Base-by-base conservation (phyloP, 179 eudicot species). In the Patellifolia procumbens region DNA sequence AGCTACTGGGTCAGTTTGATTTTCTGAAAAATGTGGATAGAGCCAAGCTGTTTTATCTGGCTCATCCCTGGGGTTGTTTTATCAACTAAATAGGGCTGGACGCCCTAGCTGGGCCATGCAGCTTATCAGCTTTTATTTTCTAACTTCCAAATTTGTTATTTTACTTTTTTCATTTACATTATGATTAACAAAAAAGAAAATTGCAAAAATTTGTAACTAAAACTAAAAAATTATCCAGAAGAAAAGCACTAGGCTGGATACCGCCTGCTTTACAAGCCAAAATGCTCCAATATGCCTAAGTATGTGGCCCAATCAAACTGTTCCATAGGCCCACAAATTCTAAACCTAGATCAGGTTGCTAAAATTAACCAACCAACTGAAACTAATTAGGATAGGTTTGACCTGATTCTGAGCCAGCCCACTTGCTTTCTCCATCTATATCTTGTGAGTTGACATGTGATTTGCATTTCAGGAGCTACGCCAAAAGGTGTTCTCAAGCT, bases 401-500 rank as follows among this genome's bases (percentile, higher is more conserved):
- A 13, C 28, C 3, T 29, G 34, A 24, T 12, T 52, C 2, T 52
- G 46, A 37, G 76, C 12, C n/a, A 74, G 63, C 63, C 26, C 31
- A 5, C 26, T 37, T 28, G 55, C 17, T 19, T 43, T 34, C 17
- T 7, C 26, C 16, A 26, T 20, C 22, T 15, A 37, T 56, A 29
- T 52, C 16, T 77, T 72, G n/a, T n/a, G n/a, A n/a, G n/a, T n/a
- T n/a, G 51, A 64, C 45, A 10, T 55, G 39, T 71, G 17, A 68
- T 72, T 39, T 74, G 28, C 73, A 28, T 72, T 64, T 34, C 79
- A 87, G 90, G 76, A 77, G 90, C 90, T 78, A 87, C 90, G 76
- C 90, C 90, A 8, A 87, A 87, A 72, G 90, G 87, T 55, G 88
- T 87, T 43, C 78, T 87, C 72, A 85, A 76, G 84, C 88, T 64